Percentiles rank a stretch among this genome's conserved stretches.
phyloP scores from a whole-genome alignment of 768 basidiomycete genomes.

The Phylloporus sp. region DNA sequence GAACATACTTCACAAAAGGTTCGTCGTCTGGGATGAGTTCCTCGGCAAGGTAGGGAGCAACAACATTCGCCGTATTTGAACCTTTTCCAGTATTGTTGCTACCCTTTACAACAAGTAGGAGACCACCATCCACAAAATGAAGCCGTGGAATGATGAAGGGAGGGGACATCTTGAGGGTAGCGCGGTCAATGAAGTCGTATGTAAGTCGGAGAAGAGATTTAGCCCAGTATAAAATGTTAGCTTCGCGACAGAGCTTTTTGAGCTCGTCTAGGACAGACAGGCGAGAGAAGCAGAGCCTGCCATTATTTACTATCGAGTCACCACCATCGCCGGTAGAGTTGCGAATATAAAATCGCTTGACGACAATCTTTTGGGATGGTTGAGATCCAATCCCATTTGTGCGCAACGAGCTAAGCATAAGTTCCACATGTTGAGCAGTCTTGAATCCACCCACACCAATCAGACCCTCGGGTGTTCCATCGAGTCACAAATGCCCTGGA shows the following conservation, averaged over 20 bases:
- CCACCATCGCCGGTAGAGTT: background rate
- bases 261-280: background rate
- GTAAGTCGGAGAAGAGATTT: background rate
- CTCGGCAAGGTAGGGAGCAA: background rate
- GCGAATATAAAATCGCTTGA: background rate
- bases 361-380: background rate
- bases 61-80: too few species aligned
- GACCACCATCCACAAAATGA: background rate
- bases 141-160: background rate
- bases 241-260: background rate
- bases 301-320: background rate
- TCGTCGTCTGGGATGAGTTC: background rate
- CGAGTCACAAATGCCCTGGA: background rate
- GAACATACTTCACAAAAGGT: background rate
- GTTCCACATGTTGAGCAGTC: background rate
- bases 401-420: background rate
- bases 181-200: background rate
- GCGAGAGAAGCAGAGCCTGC: background rate
- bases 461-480: background rate
- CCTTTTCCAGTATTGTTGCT: too few species aligned
- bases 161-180: background rate
- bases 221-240: background rate
- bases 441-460: background rate
- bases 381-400: background rate
- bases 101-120: background rate